Percentiles rank a stretch among this genome's conserved stretches.
phyloP scores from a whole-genome alignment of 1,139 yeast species.

The Magnusiomyces tetraspermus region DNA sequence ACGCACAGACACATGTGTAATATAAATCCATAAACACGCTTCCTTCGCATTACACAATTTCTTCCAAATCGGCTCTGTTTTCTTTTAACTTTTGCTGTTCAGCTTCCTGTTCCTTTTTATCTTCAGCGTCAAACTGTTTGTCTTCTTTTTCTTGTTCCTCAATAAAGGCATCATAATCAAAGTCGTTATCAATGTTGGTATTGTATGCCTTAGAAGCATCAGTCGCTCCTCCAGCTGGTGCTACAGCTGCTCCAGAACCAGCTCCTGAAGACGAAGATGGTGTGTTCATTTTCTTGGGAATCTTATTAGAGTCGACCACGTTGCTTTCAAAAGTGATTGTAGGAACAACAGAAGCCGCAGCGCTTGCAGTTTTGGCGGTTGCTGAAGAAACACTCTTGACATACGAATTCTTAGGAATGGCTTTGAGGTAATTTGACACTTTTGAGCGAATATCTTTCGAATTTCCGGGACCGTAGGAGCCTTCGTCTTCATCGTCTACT shows the following conservation, averaged over 20 bases:
- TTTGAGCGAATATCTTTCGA: neutral
- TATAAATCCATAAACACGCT: too few species aligned
- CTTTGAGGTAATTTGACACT: neutral
- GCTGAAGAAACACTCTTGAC: neutral
- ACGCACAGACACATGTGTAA: too few species aligned
- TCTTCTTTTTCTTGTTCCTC: constrained; percentile 15
- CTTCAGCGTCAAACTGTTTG: neutral
- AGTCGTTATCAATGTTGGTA: constrained; percentile 17
- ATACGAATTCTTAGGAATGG: neutral
- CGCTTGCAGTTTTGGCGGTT: constrained; percentile 9
- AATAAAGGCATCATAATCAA: constrained; percentile 19
- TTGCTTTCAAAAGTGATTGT: neutral
- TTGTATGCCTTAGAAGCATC: constrained; percentile 13
- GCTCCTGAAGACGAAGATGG: neutral
- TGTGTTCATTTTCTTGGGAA: neutral
- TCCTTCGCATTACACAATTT: too few species aligned
- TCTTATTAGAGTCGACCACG: neutral
- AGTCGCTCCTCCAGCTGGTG: neutral
- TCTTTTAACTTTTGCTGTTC: neutral
- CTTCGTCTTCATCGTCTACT: constrained; percentile 1
- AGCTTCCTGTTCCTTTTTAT: neutral
- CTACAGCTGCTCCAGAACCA: neutral
- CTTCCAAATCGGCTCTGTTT: too few species aligned
- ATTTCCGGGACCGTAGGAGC: neutral
- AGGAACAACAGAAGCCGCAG: neutral